Evolutionary conservation across 768 basidiomycete species (phyloP), one percentile per base, ranked within the genome.

Genomic region (Russula foetens): DNA sequence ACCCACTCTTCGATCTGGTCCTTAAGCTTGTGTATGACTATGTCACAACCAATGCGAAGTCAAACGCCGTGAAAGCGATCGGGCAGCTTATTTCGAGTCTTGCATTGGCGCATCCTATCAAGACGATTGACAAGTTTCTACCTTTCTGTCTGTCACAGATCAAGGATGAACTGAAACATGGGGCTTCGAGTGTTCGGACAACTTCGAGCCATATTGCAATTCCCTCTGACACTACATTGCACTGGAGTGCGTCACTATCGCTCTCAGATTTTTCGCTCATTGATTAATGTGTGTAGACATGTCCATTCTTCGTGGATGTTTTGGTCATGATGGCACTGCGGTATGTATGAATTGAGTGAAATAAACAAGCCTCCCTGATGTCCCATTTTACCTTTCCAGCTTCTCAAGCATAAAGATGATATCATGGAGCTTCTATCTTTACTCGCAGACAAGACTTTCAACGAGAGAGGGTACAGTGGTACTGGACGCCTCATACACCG

Each of bases 31-130:
- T 94, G 44, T 88, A 79, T 67, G 85, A 94, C 55, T 96, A 97
- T 69, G 88, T 85, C 0, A 90, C 88, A n/a, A 84, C 88, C 2
- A 93, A 92, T 64, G 87, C 88, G 3, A 90, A 92, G 67, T 85
- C 91, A 44, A 98, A 97, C 71, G 84, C 91, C n/a, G 90, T 95
- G 53, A 80, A 86, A 61, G 90, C 92, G 3, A 89, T 97, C 65
- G 91, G 92, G 1, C 90, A 94, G 63, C 81, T 98, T 12, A 81
- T 98, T 39, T 83, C 86, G 19, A 90, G 89, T 65, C 79, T 98
- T 29, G 88, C 93, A 2, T 82, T 90, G 41, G 86, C 87, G 14
- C 79, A 84, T 59, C 87, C 94, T 14, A 78, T 81, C 63, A 84
- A 86, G 74, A 88, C 85, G 0, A 78, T 96, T 60, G 81, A 81